Evolutionary conservation across 2,329 filamentous ascomycete species (phyloP).

Genomic region (Ceratocystiopsis sp.): DNA sequence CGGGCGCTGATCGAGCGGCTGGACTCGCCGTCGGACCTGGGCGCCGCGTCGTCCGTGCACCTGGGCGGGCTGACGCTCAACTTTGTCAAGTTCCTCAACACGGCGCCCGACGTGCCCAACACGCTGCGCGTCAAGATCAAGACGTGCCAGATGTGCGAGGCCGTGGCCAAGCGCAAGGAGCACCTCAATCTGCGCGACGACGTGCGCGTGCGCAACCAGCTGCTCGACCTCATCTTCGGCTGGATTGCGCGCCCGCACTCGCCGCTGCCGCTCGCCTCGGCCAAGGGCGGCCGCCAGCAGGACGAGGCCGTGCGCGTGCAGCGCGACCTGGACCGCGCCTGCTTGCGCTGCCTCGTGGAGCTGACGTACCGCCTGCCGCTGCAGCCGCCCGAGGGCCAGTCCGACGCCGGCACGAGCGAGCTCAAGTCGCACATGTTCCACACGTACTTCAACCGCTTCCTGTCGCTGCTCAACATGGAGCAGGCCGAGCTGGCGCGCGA

Average conservation of each 20-base stretch:
- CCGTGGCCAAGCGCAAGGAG: constrained; percentile 48
- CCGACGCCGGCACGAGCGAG: constrained; percentile 49
- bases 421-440: constrained; percentile 57
- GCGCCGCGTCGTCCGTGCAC: constrained; percentile 44
- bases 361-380: constrained; percentile 49
- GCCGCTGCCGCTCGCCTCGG: constrained; percentile 25
- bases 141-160: constrained; percentile 49
- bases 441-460: constrained; percentile 52
- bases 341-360: constrained; percentile 46
- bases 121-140: constrained; percentile 50
- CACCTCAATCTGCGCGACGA: constrained; percentile 52
- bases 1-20: constrained; percentile 47
- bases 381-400: constrained; percentile 47
- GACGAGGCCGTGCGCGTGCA: constrained; percentile 44
- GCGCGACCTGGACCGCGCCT: constrained; percentile 48
- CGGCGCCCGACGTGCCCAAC: constrained; percentile 35
- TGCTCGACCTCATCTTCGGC: constrained; percentile 49
- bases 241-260: constrained; percentile 49
- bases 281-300: constrained; percentile 20
- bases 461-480: constrained; percentile 47
- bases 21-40: constrained; percentile 44
- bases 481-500: constrained; percentile 24
- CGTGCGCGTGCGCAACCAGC: constrained; percentile 49
- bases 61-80: constrained; percentile 46
- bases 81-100: constrained; percentile 50